Evolutionary conservation across 257 asterid species (phyloP), one percentile per base, ranked within the genome.

Genomic region (Eucommia ulmoides): DNA sequence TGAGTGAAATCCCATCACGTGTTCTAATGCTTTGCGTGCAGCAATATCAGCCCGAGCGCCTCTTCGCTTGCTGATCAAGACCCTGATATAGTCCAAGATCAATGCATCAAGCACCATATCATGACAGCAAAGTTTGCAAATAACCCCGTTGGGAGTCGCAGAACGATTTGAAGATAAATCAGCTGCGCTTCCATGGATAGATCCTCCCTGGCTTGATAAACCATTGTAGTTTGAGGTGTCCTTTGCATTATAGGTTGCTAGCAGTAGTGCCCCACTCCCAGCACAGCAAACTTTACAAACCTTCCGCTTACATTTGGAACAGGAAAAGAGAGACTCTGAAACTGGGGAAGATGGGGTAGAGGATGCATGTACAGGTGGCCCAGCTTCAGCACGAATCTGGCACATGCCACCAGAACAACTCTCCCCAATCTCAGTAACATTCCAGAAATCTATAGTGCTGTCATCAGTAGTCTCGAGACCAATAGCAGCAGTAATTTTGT

Each of bases 231-330:
- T 70, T 33, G 81, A 65, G 58, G 51, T 63, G 70, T 85, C 89
- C 69, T 64, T 72, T 4, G 88, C 67, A 67, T 68, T 77, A 50
- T 29, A 66, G 26, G 70, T 49, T 46, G 77, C 71, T 50, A 89
- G 76, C 54, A 85, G 66, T 51, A 76, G 76, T 62, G 93, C 93
- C 56, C 94, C 96, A 67, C 72, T 78, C 46, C 98, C 98, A 1
- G 94, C 98, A 59, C 84, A 89, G 69, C 94, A 89, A 69, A 83
- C 80, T 67, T 71, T 76, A 67, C 96, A 89, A 56, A 74, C 94
- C 67, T 42, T 82, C 64, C 78, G 76, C 56, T 75, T 72, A 71
- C 96, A 89, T 66, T 74, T 84, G 64, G 79, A 61, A 65, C 94
- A 89, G 55, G 64, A 41, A 56, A 71, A 85, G 65, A 59, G 51